phyloP scores from a whole-genome alignment of 2,329 filamentous ascomycete species.

The Thielaviopsis euricoi region DNA sequence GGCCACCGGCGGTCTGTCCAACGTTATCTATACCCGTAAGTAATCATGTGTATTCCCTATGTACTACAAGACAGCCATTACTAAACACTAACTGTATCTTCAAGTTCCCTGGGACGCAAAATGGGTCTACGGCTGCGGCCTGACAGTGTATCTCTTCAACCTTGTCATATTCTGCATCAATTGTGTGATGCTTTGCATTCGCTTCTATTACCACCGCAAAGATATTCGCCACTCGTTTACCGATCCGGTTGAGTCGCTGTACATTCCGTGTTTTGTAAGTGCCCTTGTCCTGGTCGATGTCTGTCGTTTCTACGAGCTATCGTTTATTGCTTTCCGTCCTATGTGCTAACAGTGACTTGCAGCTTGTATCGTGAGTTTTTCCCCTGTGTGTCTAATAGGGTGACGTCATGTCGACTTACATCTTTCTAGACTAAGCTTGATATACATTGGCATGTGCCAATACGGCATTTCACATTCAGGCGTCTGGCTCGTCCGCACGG shows the following conservation, averaged over 20 bases:
- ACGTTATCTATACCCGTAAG: background rate
- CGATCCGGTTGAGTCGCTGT: slow-evolving; percentile 63
- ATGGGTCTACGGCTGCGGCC: slow-evolving; percentile 42
- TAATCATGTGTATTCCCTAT: no score
- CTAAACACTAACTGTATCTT: background rate
- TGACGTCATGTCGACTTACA: slow-evolving; percentile 28
- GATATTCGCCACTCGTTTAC: slow-evolving; percentile 42
- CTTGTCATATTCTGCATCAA: slow-evolving; percentile 46
- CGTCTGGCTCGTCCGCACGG: slow-evolving; percentile 40
- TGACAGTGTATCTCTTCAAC: slow-evolving; percentile 47
- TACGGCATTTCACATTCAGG: slow-evolving; percentile 49
- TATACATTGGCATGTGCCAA: slow-evolving; percentile 63
- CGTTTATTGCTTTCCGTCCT: no score
- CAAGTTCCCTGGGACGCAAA: background rate
- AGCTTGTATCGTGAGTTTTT: slow-evolving; percentile 29
- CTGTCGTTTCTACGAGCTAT: no score
- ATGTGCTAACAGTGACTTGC: slow-evolving; percentile 8
- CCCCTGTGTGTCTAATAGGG: background rate
- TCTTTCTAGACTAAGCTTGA: slow-evolving; percentile 47
- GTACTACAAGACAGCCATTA: background rate
- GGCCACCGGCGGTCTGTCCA: background rate
- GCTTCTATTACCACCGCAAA: slow-evolving; percentile 31
- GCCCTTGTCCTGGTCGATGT: background rate
- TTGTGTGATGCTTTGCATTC: slow-evolving; percentile 44
- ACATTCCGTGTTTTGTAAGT: slow-evolving; percentile 52